phyloP scores from a whole-genome alignment of 2,329 filamentous ascomycete species.

The Colletotrichum orchidophilum region DNA sequence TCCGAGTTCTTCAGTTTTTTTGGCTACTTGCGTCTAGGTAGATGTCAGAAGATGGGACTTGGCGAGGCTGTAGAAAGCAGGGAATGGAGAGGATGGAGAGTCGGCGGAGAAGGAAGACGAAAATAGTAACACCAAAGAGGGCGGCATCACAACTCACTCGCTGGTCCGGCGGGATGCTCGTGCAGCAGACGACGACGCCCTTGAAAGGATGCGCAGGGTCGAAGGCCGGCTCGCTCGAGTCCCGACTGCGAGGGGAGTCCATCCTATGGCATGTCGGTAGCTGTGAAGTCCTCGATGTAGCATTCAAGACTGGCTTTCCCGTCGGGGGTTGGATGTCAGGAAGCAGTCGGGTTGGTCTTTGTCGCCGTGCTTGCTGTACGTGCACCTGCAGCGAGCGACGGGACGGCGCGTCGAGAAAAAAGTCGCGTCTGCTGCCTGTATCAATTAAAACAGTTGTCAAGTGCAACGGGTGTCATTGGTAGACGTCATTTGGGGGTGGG shows the following conservation, averaged over 20 bases:
- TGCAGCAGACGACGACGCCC: conserved; percentile 86
- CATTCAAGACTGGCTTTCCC: background rate
- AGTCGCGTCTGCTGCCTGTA: conserved; percentile 33
- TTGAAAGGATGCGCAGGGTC: conserved; percentile 72
- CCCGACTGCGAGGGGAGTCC: conserved; percentile 19
- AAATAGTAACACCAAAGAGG: too few species aligned
- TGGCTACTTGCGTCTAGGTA: conserved; percentile 63
- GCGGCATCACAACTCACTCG: conserved; percentile 65
- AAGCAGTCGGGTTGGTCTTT: background rate
- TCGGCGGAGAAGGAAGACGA: too few species aligned
- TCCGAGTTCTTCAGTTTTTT: conserved; percentile 81
- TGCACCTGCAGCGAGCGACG: background rate
- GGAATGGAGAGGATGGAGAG: background rate
- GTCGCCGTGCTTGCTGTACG: background rate
- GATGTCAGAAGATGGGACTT: background rate
- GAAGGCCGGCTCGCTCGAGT: conserved; percentile 44
- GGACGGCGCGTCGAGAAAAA: conserved; percentile 27
- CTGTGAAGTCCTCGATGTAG: background rate
- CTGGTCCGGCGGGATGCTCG: conserved; percentile 81
- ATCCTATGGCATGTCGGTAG: conserved; percentile 28
- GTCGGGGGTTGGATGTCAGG: background rate
- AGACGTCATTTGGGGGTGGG: conserved; percentile 19
- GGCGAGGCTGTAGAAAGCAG: background rate
- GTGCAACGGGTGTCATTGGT: conserved; percentile 13
- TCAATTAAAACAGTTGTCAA: conserved; percentile 16